A percentile compares a stretch with the other conserved stretches of the same genome.
phyloP scores from a whole-genome alignment of 352 stramenopile genomes.

The Phytophthora quininea region DNA sequence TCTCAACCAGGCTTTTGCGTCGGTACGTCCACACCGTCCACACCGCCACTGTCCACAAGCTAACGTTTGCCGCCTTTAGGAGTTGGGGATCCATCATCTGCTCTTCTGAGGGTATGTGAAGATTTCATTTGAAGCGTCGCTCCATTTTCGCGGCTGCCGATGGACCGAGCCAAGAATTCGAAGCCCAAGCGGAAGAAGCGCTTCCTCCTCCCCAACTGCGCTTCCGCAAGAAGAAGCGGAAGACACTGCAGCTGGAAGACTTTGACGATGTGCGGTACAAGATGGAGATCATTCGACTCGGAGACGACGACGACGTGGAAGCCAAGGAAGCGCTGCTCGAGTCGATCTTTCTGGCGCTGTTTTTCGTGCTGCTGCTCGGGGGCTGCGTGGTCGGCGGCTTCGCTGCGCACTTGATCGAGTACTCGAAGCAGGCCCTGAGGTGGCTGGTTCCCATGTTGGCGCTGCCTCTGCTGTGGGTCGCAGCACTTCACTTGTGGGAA shows the following conservation, averaged over 20 bases:
- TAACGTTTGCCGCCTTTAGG: conserved; percentile 16
- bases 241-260: conserved; percentile 53
- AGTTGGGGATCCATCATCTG: conserved; percentile 66
- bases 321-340: conserved; percentile 36
- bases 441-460: conserved; percentile 55
- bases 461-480: conserved; percentile 53
- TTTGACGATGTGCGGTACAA: conserved; percentile 73
- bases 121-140: conserved; percentile 16
- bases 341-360: conserved; percentile 32
- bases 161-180: conserved; percentile 10
- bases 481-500: conserved; percentile 59
- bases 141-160: conserved; percentile 8
- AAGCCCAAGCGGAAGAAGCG: conserved; percentile 13
- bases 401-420: conserved; percentile 39
- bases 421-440: conserved; percentile 38
- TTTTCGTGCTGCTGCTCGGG: conserved; percentile 37
- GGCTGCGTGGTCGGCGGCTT: conserved; percentile 47
- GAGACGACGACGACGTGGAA: conserved; percentile 9
- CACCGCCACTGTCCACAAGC: not conserved
- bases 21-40: conserved; percentile 24
- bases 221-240: conserved; percentile 21
- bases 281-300: conserved; percentile 56
- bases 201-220: conserved; percentile 13
- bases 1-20: conserved; percentile 66
- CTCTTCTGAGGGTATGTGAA: conserved; percentile 30